A percentile compares a stretch with the other conserved stretches of the same genome.
Conservation (phyloP, 2,329 filamentous ascomycete genomes). For the Aureobasidium uvarum region DNA sequence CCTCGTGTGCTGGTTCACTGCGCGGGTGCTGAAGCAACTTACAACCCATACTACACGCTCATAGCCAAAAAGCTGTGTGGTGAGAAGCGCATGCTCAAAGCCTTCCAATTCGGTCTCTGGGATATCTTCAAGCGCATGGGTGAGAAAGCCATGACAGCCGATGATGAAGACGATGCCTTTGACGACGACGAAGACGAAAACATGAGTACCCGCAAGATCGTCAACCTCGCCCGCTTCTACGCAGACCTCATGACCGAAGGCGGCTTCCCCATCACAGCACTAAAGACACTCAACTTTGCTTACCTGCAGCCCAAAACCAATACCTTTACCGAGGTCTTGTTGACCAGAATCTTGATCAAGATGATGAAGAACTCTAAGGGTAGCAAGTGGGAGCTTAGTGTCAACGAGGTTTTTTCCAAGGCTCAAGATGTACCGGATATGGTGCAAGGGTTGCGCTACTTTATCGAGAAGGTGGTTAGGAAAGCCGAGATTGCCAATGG, state of each 20-base stretch:
- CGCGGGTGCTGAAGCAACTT: constrained; percentile 73
- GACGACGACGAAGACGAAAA: constrained; percentile 48
- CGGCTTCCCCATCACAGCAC: constrained; percentile 55
- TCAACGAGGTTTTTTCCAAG: constrained; percentile 66
- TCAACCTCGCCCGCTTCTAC: constrained; percentile 67
- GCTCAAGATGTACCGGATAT: constrained; percentile 65
- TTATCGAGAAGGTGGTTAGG: constrained; percentile 70
- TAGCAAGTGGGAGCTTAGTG: constrained; percentile 54
- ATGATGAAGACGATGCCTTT: constrained; percentile 55
- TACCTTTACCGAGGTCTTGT: constrained; percentile 74
- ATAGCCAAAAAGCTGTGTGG: constrained; percentile 75
- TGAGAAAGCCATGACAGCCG: constrained; percentile 62
- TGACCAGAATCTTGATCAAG: constrained; percentile 68
- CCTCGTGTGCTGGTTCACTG: constrained; percentile 86
- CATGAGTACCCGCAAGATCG: constrained; percentile 57
- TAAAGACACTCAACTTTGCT: constrained; percentile 72
- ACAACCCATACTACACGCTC: constrained; percentile 92
- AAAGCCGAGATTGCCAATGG: constrained; percentile 58
- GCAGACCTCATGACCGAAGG: constrained; percentile 61
- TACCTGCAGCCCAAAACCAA: constrained; percentile 74
- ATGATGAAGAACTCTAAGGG: constrained; percentile 45
- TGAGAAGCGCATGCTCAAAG: constrained; percentile 65
- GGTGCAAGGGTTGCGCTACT: constrained; percentile 72
- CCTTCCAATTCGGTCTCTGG: constrained; percentile 85
- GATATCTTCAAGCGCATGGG: constrained; percentile 81